phyloP scores from a whole-genome alignment of 1,284 basidiomycete genomes.

The Singerocomus rubriflavus region DNA sequence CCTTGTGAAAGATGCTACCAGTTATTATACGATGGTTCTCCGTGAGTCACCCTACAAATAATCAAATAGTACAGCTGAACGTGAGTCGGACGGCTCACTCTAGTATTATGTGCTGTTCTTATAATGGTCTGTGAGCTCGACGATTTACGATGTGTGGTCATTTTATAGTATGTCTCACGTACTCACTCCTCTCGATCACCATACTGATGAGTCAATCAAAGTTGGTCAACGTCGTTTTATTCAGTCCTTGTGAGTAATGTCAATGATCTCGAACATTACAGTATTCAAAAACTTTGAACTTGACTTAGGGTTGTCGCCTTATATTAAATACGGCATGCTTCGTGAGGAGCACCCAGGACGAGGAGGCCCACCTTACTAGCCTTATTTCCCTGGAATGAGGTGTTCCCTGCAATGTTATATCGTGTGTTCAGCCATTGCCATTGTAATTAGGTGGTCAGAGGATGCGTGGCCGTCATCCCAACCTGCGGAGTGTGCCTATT shows the following conservation, averaged over 20 bases:
- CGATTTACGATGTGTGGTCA: neutral
- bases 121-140: slow-evolving; percentile 2
- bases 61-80: neutral
- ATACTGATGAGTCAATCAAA: slow-evolving; percentile 4
- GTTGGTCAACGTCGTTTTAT: slow-evolving; percentile 15
- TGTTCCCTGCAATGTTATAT: too few species aligned
- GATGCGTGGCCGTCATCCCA: too few species aligned
- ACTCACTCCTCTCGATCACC: neutral
- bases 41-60: slow-evolving; percentile 13
- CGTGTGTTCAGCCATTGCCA: too few species aligned
- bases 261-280: too few species aligned
- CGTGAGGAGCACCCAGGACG: slow-evolving; percentile 1
- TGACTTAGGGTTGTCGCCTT: slow-evolving; percentile 17
- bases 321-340: slow-evolving; percentile 21
- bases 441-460: too few species aligned
- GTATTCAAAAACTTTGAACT: neutral
- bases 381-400: too few species aligned
- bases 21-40: slow-evolving; percentile 8
- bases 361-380: slow-evolving; percentile 16
- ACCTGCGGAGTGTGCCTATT: too few species aligned
- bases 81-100: neutral
- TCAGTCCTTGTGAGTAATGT: slow-evolving; percentile 12
- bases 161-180: slow-evolving; percentile 11
- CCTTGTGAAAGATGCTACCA: slow-evolving; percentile 17
- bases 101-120: slow-evolving; percentile 6